These are phyloP conservation scores for Wallemia mellicola DNA, from an alignment of 1,284 basidiomycete species.

Conservation along the genomic window DNA sequence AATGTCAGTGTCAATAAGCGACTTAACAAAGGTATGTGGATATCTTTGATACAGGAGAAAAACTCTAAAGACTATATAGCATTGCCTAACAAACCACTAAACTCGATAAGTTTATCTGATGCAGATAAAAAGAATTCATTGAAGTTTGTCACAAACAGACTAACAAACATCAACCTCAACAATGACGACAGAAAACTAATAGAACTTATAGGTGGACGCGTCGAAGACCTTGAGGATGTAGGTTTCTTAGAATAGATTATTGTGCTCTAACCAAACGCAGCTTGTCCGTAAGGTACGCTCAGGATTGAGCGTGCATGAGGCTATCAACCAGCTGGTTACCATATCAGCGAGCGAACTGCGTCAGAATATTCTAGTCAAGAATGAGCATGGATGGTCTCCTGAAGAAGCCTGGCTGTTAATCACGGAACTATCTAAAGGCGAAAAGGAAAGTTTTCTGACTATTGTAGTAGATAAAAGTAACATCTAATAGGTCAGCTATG, in stretches of 20 bases:
- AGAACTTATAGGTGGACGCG: conserved; percentile 50
- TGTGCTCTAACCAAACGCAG: conserved; percentile 14
- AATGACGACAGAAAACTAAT: conserved; percentile 27
- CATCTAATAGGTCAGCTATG: conserved; percentile 34
- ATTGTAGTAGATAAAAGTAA: not conserved
- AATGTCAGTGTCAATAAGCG: conserved; percentile 62
- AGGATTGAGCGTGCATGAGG: conserved; percentile 26
- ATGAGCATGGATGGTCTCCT: conserved; percentile 47
- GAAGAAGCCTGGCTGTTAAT: conserved; percentile 71
- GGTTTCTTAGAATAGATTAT: conserved; percentile 11
- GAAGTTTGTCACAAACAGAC: conserved; percentile 47
- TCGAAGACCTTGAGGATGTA: conserved; percentile 54
- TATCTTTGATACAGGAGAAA: not conserved
- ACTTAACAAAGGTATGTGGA: conserved; percentile 34
- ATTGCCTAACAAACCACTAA: conserved; percentile 56
- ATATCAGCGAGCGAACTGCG: conserved; percentile 61
- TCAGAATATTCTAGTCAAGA: conserved; percentile 37
- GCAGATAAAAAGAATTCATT: conserved; percentile 55
- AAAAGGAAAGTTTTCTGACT: conserved; percentile 26
- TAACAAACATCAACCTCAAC: conserved; percentile 26
- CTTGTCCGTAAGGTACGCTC: conserved; percentile 56
- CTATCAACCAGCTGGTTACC: conserved; percentile 27
- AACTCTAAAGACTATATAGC: conserved; percentile 20
- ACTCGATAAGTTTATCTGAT: conserved; percentile 44
- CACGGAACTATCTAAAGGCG: conserved; percentile 33